Evolutionary conservation across 345 rosid species (phyloP).

Genomic region (Euphorbia pulcherrima): DNA sequence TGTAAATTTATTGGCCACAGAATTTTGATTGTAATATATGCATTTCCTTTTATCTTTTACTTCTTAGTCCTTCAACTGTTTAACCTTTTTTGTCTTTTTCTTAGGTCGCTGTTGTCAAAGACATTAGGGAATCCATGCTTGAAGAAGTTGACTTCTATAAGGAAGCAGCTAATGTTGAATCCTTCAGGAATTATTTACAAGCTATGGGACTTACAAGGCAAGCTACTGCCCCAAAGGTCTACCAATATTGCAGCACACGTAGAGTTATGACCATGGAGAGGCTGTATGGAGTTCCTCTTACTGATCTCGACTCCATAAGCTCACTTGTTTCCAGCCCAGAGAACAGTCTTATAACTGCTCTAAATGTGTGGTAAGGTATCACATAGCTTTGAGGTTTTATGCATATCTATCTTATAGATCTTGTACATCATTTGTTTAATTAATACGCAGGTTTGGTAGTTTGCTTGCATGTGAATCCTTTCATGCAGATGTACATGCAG

Average conservation of each 20-base stretch:
- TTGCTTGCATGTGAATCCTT: conserved; percentile 88
- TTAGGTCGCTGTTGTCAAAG: conserved; percentile 84
- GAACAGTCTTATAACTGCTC: conserved; percentile 84
- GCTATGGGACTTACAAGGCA: conserved; percentile 80
- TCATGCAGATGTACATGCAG: conserved; percentile 99
- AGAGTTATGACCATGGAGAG: conserved; percentile 92
- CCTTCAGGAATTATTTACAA: conserved; percentile 78
- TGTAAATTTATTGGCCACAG: not conserved
- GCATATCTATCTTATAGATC: not conserved
- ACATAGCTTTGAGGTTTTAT: conserved; percentile 13
- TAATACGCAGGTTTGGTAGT: conserved; percentile 80
- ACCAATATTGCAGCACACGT: conserved; percentile 75
- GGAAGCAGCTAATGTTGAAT: conserved; percentile 78
- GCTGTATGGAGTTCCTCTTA: conserved; percentile 96
- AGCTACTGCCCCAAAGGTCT: conserved; percentile 91
- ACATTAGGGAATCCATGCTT: conserved; percentile 92
- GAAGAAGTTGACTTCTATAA: conserved; percentile 93
- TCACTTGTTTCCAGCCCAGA: conserved; percentile 87
- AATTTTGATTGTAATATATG: not conserved
- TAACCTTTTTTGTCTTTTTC: conserved; percentile 16
- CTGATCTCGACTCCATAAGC: conserved; percentile 87
- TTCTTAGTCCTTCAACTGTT: conserved; percentile 7
- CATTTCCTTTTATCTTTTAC: not conserved
- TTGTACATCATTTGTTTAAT: conserved; percentile 7
- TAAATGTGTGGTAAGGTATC: conserved; percentile 76